Evolutionary conservation across 176 grass and related monocot species (phyloP), one percentile per base, ranked within the genome.

Genomic region (Oryza meyeriana): DNA sequence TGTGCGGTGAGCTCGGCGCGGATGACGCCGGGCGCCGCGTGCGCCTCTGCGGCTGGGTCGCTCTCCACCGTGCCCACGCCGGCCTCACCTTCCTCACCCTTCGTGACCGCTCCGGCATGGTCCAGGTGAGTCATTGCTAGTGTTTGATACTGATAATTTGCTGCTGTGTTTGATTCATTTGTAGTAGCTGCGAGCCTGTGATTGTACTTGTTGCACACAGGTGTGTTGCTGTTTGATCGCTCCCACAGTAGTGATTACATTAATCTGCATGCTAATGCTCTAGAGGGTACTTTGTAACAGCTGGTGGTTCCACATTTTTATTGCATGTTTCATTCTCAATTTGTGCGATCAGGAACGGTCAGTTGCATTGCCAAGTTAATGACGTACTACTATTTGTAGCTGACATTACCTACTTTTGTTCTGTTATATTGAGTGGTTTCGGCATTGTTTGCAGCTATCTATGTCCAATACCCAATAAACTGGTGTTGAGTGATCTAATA

Each of bases 41-140:
- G 24, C 45, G 79, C 73, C 87, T 99, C n/a, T 95, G 96, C 63
- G 93, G 96, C 16, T 99, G 96, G 96, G 96, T 99, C 48, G 96
- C 93, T 20, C 89, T 99, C 6, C 93, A 89, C 50, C 87, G 96
- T 33, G 72, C 83, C 29, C 96, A 99, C 62, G 91, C 91, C 1
- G 96, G 91, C 29, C 91, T 99, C 64, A 95, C 93, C 26, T 99
- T 94, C 84, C 85, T 99, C 80, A 94, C 90, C 34, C 83, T 99
- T 18, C 82, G 96, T 4, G 96, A 99, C 69, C 57, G 59, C 44
- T 95, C 91, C 58, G 96, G 96, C 47, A 85, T 90, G 68, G 87
- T 99, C 17, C 96, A 95, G 93, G 93, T 93, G 57, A 74, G 41
- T 31, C 26, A n/a, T 50, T 62, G 45, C 0, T 58, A 18, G 18